Conservation (phyloP, 371 early-diverging fungal genomes). For the Rhizopus delemar region DNA sequence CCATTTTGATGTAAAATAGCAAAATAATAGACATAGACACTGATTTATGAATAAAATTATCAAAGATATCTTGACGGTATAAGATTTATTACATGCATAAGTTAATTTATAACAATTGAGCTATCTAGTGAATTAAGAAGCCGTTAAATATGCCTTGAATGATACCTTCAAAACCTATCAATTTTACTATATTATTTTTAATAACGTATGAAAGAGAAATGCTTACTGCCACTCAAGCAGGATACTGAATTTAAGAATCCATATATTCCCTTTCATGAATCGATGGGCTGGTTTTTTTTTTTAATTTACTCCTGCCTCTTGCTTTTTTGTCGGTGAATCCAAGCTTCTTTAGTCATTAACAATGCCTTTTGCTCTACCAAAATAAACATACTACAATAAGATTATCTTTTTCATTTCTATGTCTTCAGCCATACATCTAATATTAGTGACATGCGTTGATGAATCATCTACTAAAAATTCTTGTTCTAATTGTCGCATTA, state of each 20-base stretch:
- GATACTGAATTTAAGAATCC: background rate
- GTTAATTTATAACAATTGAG: too few relatives aligned
- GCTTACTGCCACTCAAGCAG: background rate
- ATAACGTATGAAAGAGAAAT: background rate
- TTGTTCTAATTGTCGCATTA: conserved; percentile 92
- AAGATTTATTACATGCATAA: too few relatives aligned
- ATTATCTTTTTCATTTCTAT: conserved; percentile 96
- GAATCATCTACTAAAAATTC: conserved; percentile 78
- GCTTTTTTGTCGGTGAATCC: conserved; percentile 67
- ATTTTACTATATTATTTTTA: too few relatives aligned
- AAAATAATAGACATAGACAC: too few relatives aligned
- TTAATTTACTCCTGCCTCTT: conserved; percentile 69
- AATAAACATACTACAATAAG: conserved; percentile 92
- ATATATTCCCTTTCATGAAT: conserved; percentile 53
- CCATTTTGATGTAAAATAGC: too few relatives aligned
- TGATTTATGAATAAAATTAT: too few relatives aligned
- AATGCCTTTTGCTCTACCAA: conserved; percentile 96
- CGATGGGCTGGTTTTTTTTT: conserved; percentile 66
- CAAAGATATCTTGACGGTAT: too few relatives aligned
- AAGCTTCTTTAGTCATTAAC: conserved; percentile 88
- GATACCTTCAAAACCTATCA: too few relatives aligned
- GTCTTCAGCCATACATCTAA: conserved; percentile 96
- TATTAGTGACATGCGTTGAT: conserved; percentile 84
- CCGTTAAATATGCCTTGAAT: too few relatives aligned
- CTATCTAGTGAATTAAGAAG: too few relatives aligned